Base-by-base conservation (phyloP, 1,284 basidiomycete species). In the Cutaneotrichosporon sp. region DNA sequence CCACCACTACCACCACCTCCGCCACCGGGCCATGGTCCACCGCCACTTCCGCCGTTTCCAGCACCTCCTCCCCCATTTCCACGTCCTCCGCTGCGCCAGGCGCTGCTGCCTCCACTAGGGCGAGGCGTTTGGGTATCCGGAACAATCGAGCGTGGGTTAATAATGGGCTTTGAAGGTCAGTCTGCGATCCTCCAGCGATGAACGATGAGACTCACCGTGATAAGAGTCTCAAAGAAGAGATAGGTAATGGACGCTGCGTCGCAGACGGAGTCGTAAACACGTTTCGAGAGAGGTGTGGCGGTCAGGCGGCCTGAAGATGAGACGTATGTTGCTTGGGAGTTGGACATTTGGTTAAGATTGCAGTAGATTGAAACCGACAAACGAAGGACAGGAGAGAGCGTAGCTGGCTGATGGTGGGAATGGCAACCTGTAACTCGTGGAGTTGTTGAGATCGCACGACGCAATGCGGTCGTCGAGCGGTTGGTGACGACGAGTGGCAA, bases 211-310 rank as follows among this genome's bases (percentile, higher is more conserved):
- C 46, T 6, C 11, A 71, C 71, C n/a, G 64, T 61, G 24, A 71
- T 50, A 0, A 73, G 55, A 10, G 71, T 73, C 50, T 69, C 66
- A 19, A 67, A 49, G 59, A 70, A 72, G 41, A 71, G 61, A 46
- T 68, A 71, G 6, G 52, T 48, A 12, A 71, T 29, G 6, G 52
- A 53, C 2, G 38, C 57, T 20, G 51, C 59, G 32, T 60, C 56
- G 12, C 46, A 38, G 5, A 54, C 38, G 3, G 52, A 42, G 11
- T 56, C 48, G 7, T 54, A 51, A 16, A 69, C 20, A 6, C 61
- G 58, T 41, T 50, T 55, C 3, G 57, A 57, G 11, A 69, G 45
- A 3, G 71, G 69, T n/a, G 60, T 59, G 11, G 56, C 19, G 7
- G 56, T 55, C 9, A 72, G 52, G 2, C 61, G 56, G 1, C 71